Base-by-base conservation (phyloP, 2,329 filamentous ascomycete species). In the Nemania sp. region DNA sequence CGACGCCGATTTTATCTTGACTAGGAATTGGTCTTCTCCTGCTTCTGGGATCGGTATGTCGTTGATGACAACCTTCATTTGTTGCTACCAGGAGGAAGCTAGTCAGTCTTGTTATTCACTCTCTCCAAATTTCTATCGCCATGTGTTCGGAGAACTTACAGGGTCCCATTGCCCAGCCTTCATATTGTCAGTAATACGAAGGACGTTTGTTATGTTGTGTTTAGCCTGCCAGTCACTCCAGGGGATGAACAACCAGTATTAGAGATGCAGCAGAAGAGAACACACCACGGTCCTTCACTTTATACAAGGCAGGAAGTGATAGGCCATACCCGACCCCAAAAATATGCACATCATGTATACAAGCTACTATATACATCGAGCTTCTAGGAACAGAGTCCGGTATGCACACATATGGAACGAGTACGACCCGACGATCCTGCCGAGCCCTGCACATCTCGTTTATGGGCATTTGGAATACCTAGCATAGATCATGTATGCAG, bases 21-120 rank as follows among this genome's bases (percentile, higher is more conserved):
- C 54, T 3, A 56, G 34, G 22, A 56, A 41, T 17, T 49, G 31
- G 54, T 62, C 46, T 54, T 59, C 20, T 44, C 42, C 28, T 41
- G 54, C 30, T 50, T 61, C 51, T 49, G 62, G 48, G 50, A 56
- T 37, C 49, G 58, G 47, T 50, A 61, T 36, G 46, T 58, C 60
- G 40, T 64, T 56, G 31, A 56, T 46, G n/a, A 52, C 49, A 5
- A 56, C 49, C 28, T 49, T 49, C 34, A 46, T 40, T 4, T 53
- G 52, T 56, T 53, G 36, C 49, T 48, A 22, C 20, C 1, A 12
- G n/a, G 12, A 7, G 26, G 7, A 6, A 11, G 34, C 11, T 22
- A 2, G 39, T 54, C 17, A 49, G 24, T 6, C 11, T 40, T 11
- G n/a, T n/a, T n/a, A n/a, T n/a, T n/a, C n/a, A n/a, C n/a, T n/a